These are phyloP conservation scores for Tricholoma sp. DNA, from an alignment of 768 basidiomycete genomes.

Conservation along the genomic window DNA sequence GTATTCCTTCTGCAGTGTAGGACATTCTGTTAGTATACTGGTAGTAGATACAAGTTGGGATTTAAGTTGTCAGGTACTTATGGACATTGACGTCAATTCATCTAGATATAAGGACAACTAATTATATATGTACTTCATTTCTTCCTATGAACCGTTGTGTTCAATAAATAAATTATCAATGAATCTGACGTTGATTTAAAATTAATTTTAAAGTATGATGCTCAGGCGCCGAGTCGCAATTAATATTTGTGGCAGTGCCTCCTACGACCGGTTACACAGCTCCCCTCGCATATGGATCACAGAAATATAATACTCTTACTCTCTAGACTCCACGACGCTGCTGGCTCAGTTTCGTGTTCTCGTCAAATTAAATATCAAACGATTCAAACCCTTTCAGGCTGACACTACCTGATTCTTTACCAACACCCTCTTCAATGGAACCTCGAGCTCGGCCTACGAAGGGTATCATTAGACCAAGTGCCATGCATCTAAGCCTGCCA, in stretches of 20 bases:
- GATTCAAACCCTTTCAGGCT: not conserved
- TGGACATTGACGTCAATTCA: not conserved
- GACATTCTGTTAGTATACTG: not conserved
- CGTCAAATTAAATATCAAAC: not conserved
- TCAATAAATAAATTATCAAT: no score
- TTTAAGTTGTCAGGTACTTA: not conserved
- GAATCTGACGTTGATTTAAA: no score
- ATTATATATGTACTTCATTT: not conserved
- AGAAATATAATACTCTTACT: not conserved
- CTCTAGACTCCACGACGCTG: slow-evolving; percentile 8
- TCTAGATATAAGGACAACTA: not conserved
- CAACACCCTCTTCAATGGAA: not conserved
- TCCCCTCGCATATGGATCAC: not conserved
- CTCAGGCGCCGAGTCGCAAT: no score
- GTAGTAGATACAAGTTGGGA: not conserved
- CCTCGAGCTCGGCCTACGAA: not conserved
- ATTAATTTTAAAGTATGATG: no score
- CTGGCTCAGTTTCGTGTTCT: slow-evolving; percentile 10
- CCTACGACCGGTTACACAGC: no score
- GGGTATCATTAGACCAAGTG: slow-evolving; percentile 9
- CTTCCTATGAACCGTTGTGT: not conserved
- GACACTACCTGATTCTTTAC: not conserved
- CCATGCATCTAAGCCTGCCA: slow-evolving; percentile 8
- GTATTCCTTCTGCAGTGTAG: not conserved
- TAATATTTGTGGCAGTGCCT: no score